Base-by-base conservation (phyloP, 495 filamentous ascomycete genomes). In the Lichina pygmaea region DNA sequence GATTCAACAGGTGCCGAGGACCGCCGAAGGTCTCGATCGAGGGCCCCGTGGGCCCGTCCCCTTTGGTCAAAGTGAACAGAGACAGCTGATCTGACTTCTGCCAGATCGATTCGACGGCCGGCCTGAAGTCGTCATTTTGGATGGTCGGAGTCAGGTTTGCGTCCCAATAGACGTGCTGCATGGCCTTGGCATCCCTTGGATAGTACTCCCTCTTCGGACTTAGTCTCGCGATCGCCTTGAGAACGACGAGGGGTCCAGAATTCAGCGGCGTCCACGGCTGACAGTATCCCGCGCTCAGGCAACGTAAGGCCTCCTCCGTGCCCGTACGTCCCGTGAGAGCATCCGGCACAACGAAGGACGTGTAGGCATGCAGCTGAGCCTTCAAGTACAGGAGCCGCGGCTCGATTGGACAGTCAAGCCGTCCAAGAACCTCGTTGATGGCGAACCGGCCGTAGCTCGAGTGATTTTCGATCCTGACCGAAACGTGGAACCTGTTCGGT, bases 81-180 rank as follows among this genome's bases (percentile, higher is more conserved):
- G 47, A 43, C 24, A 68, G 43, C 0, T 53, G 42, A 9, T 57
- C 52, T 0, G 61, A 70, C 34, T 60, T 62, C 1, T 48, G 32
- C 0, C 62, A 39, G 9, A 77, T 71, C 0, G 48, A 42, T 34
- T 65, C 51, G 31, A 71, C 56, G 0, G 67, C 3, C 4, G 46
- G 16, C 7, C 53, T 36, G 38, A 61, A 72, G 0, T 50, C 54
- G n/a, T 75, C 71, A 51, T 71, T 60, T 46, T 79, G 75, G 3
- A 71, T 66, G 0, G 57, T 60, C 0, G 54, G 49, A 0, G 68
- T 66, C 7, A 76, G 46, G 0, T 59, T 8, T 8, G 46, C 0
- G 34, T 54, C 36, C 56, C 57, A 59, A 6, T 8, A 3, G 8
- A 58, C 53, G 5, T 33, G 44, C 43, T 59, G 51, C 53, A 55